Percentiles rank a stretch among this genome's conserved stretches.
Conservation (phyloP, 495 filamentous ascomycete species). For the Stereocaulon alpinum region DNA sequence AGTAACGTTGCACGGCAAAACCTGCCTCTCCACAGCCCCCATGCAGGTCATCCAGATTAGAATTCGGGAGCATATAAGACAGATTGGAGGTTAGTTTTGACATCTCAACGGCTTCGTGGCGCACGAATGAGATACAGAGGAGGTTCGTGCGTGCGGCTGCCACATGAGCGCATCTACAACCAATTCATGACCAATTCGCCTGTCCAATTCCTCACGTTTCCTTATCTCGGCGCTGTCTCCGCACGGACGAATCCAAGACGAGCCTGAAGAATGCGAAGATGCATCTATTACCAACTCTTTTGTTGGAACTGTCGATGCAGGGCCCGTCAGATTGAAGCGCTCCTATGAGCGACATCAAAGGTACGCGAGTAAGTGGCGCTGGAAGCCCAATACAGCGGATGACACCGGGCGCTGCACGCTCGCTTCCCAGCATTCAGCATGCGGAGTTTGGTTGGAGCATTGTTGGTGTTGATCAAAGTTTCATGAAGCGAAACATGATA, state of each 20-base stretch:
- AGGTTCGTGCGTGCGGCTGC: not conserved
- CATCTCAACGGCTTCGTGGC: not conserved
- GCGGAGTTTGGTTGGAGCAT: too few relatives aligned
- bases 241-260: not conserved
- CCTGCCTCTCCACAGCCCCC: not conserved
- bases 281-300: not conserved
- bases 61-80: too few relatives aligned
- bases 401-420: not conserved
- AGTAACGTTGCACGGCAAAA: not conserved
- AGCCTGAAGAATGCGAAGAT: not conserved
- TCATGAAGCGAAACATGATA: too few relatives aligned
- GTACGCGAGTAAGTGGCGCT: not conserved
- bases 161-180: not conserved
- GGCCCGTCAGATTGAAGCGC: not conserved
- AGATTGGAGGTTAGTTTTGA: too few relatives aligned
- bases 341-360: constrained; percentile 1
- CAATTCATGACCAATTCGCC: not conserved
- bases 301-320: not conserved
- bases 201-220: not conserved
- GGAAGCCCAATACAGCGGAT: not conserved
- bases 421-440: too few relatives aligned
- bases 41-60: too few relatives aligned
- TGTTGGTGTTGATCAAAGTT: too few relatives aligned
- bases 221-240: not conserved
- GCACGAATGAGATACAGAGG: not conserved